Evolutionary conservation across 108 stramenopile species (phyloP), one percentile per base, ranked within the genome.

Genomic region (Chaetoceros muelleri): DNA sequence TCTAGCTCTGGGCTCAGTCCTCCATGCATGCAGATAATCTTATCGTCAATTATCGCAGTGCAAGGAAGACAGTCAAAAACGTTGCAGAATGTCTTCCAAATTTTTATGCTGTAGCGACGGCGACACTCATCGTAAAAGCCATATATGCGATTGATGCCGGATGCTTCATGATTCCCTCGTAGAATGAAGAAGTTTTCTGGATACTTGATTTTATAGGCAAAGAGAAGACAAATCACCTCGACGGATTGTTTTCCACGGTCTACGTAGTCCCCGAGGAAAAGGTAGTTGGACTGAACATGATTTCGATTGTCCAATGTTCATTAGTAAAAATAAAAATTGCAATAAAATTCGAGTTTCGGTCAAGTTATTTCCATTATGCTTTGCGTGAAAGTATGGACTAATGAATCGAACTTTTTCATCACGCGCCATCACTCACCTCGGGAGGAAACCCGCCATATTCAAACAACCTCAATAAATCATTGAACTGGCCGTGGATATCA

Each of bases 61-160:
- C 91, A 85, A 28, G 93, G 93, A 19, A 94, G 84, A 60, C 93
- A 94, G 47, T 76, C 62, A 62, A 94, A 94, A 64, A 82, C 85
- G 64, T 90, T 90, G 24, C 90, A 90, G 65, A 94, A 92, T 20
- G 88, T 90, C 71, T 90, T 92, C 90, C 93, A 94, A 0, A 94
- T 72, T 73, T 92, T 92, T 64, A 92, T 79, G 28, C 87, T 82
- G 73, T 88, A 79, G 16, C 82, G 54, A 44, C 80, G 57, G 68
- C 85, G 75, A 70, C 90, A 90, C 60, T 94, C 93, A 65, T 91
- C 90, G 66, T 92, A 94, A 60, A 94, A 94, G 27, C 93, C 93
- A 66, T 94, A 94, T 54, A 94, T 91, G 56, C 93, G 61, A 66
- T 94, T 94, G 64, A 92, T 85, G 24, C 79, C 79, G 18, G 87